These are phyloP conservation scores for Penicillium turbatum DNA, from an alignment of 495 filamentous ascomycete genomes.

Conservation along the genomic window DNA sequence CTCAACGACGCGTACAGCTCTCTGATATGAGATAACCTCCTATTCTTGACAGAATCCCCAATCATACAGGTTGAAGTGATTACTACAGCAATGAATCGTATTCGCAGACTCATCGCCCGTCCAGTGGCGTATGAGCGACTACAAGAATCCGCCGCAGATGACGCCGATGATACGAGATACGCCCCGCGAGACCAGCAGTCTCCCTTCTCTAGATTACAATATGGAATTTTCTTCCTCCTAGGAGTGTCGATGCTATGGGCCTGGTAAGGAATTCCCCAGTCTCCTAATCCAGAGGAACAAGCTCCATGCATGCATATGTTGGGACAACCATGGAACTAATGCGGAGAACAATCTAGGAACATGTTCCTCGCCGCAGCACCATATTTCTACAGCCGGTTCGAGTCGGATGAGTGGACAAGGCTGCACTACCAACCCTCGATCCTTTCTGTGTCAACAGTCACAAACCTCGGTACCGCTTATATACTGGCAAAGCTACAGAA, in stretches of 20 bases:
- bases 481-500: conserved; percentile 74
- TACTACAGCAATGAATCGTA: conserved; percentile 36
- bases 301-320: conserved; percentile 4
- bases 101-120: conserved; percentile 46
- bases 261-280: conserved; percentile 56
- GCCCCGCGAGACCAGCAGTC: conserved; percentile 8
- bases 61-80: neutral
- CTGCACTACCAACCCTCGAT: conserved; percentile 84
- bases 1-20: neutral
- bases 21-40: neutral
- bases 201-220: conserved; percentile 75
- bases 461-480: conserved; percentile 69
- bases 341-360: conserved; percentile 57
- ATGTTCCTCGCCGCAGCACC: conserved; percentile 96
- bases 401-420: conserved; percentile 61
- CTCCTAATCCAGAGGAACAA: neutral
- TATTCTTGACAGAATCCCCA: neutral
- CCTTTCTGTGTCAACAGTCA: conserved; percentile 72
- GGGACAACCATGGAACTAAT: conserved; percentile 1
- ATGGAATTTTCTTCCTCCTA: conserved; percentile 78
- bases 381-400: conserved; percentile 86
- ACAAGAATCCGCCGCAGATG: conserved; percentile 37
- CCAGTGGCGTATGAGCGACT: conserved; percentile 56
- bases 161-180: conserved; percentile 21
- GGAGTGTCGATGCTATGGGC: conserved; percentile 96